Evolutionary conservation across 169 alveolate species (phyloP), one percentile per base, ranked within the genome.

Genomic region (Plasmodium vivax): DNA sequence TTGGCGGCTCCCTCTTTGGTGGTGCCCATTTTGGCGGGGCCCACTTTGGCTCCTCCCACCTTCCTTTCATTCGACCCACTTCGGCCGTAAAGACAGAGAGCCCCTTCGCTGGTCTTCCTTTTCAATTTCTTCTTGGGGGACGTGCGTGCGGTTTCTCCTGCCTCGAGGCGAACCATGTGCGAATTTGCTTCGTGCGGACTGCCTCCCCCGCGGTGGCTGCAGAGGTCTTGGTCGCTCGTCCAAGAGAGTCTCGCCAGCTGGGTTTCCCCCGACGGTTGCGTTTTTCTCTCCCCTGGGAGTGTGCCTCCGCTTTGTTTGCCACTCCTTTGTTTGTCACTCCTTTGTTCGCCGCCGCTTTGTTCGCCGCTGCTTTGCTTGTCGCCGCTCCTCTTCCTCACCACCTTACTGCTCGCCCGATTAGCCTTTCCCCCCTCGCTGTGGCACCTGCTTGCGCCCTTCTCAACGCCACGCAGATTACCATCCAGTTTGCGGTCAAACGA

Each of bases 321-420:
- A 1, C 45, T 38, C 45, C 7, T 38, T 56, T 56, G 72, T 27
- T 56, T 56, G n/a, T 56, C n/a, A 3, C 72, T 38, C 45, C 27
- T 56, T n/a, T n/a, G n/a, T n/a, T n/a, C n/a, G n/a, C n/a, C n/a
- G n/a, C n/a, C n/a, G n/a, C n/a, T n/a, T 3, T 16, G 72, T 1
- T 56, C 12, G 71, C 4, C 16, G 34, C 14, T 82, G n/a, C 41
- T 0, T 82, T 83, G 41, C 71, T 83, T 83, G 0, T 83, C n/a
- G n/a, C n/a, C 47, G 43, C 43, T 83, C 16, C 72, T 83, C 16
- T 83, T 83, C 74, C 68, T 83, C n/a, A 45, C 16, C n/a, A 83
- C 43, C 45, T 62, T 41, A 30, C 73, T 83, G 16, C 82, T 62
- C 41, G 58, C 23, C 23, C 71, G 82, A 83, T 32, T 83, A 19